Evolutionary conservation across 2,329 filamentous ascomycete species (phyloP), one percentile per base, ranked within the genome.

Genomic region (Sarocladium brachiariae): DNA sequence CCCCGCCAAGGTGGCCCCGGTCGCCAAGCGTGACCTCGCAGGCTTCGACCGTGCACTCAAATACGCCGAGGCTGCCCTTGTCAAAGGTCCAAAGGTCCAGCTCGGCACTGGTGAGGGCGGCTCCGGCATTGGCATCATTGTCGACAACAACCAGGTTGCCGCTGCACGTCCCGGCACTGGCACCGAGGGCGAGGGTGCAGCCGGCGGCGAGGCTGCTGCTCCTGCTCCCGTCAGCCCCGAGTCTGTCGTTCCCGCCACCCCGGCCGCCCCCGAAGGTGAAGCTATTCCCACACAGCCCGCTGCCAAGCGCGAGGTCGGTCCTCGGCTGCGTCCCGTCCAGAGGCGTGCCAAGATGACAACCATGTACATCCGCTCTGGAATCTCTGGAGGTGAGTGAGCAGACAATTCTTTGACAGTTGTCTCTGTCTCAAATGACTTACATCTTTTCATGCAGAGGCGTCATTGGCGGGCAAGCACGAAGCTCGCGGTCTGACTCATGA

Each of bases 351-450:
- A 43, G 39, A 43, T 25, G 39, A 43, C 39, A 7, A 43, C 39
- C 39, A 43, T 43, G 39, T 43, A 43, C 39, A 43, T 43, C 39
- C 39, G 39, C 23, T 43, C 39, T 25, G 39, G 39, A 19, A 27
- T 43, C 39, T n/a, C 13, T 43, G 39, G 21, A 25, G 39, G 39
- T 43, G 16, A 43, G 39, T 6, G n/a, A n/a, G n/a, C n/a, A n/a
- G n/a, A n/a, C n/a, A n/a, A n/a, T n/a, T n/a, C n/a, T n/a, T n/a
- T n/a, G n/a, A n/a, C n/a, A n/a, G n/a, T n/a, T n/a, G n/a, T n/a
- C n/a, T n/a, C n/a, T n/a, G n/a, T 14, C 5, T 25, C 39, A 25
- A 4, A 16, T 4, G 16, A 25, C 39, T 43, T 25, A 43, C 21
- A 4, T 23, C 39, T 6, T 4, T 14, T 5, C 21, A n/a, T n/a